These are phyloP conservation scores for Fusarium proliferatum DNA, from an alignment of 2,329 filamentous ascomycete genomes.

Conservation along the genomic window DNA sequence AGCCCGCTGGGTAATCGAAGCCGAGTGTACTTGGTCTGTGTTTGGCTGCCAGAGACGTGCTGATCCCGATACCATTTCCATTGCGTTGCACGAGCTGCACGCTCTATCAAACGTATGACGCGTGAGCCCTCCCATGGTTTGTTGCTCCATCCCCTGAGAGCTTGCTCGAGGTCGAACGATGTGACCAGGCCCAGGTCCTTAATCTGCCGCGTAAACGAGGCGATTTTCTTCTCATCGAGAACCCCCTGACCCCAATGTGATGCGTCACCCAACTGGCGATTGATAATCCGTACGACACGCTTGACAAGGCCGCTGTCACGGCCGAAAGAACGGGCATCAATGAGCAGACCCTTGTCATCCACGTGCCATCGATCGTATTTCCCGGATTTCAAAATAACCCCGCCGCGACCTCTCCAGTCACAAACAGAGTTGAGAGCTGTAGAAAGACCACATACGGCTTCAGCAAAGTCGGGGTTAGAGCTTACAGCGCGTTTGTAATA, in stretches of 20 bases:
- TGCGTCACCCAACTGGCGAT: constrained; percentile 86
- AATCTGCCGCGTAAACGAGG: constrained; percentile 62
- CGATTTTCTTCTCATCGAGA: constrained; percentile 67
- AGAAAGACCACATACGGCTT: constrained; percentile 94
- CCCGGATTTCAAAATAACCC: constrained; percentile 78
- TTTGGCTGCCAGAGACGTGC: constrained; percentile 71
- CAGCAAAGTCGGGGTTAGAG: constrained; percentile 95
- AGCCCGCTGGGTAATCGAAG: constrained; percentile 79
- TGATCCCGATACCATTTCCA: constrained; percentile 91
- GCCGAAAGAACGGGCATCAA: constrained; percentile 73
- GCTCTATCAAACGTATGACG: constrained; percentile 84
- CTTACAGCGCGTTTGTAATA: constrained; percentile 92
- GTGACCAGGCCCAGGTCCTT: constrained; percentile 52
- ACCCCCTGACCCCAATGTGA: constrained; percentile 85
- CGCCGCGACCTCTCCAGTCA: constrained; percentile 90
- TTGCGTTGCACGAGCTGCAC: constrained; percentile 79
- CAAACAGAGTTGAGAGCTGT: constrained; percentile 97
- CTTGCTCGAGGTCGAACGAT: constrained; percentile 52
- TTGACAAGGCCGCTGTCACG: constrained; percentile 84
- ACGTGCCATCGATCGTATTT: constrained; percentile 93
- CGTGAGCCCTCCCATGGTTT: constrained; percentile 90
- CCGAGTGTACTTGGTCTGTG: constrained; percentile 70
- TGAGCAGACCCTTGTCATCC: constrained; percentile 82
- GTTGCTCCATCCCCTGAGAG: constrained; percentile 72
- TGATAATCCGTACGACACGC: constrained; percentile 89